Conservation (phyloP, 2,329 filamentous ascomycete genomes). For the Fusarium algeriense region DNA sequence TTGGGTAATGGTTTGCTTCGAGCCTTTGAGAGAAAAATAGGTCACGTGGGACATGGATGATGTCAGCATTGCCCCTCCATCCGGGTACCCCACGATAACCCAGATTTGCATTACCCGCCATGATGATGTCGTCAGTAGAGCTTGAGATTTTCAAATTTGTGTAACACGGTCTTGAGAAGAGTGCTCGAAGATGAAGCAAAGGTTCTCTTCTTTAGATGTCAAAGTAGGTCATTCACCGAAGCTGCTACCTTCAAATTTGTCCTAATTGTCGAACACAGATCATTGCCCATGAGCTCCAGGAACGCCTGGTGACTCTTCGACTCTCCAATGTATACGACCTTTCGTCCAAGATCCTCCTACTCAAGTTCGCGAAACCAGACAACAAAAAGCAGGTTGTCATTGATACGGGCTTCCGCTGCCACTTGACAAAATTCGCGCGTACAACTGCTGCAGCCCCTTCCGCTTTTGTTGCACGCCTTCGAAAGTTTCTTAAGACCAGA, state of each 20-base stretch:
- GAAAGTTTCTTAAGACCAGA: constrained; percentile 89
- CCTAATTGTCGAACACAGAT: constrained; percentile 66
- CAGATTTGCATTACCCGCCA: constrained; percentile 10
- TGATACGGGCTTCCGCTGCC: constrained; percentile 95
- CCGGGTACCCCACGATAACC: constrained; percentile 25
- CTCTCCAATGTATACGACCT: constrained; percentile 97
- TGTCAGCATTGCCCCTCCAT: constrained; percentile 42
- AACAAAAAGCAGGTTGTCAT: constrained; percentile 90
- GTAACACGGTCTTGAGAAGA: constrained; percentile 5
- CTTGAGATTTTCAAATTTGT: constrained; percentile 26
- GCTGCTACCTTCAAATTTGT: neutral
- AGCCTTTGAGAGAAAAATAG: neutral
- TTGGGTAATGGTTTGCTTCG: neutral
- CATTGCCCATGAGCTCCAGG: constrained; percentile 91
- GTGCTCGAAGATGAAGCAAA: constrained; percentile 74
- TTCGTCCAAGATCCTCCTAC: constrained; percentile 91
- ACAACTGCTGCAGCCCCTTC: constrained; percentile 88
- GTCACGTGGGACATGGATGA: constrained; percentile 32
- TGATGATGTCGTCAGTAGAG: constrained; percentile 27
- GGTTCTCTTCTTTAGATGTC: constrained; percentile 83
- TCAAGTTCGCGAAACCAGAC: constrained; percentile 94
- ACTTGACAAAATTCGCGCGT: constrained; percentile 90
- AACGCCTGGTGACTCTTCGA: constrained; percentile 79
- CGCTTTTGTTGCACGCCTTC: constrained; percentile 83
- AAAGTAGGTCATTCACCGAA: constrained; percentile 61